Conservation (phyloP, 2,329 filamentous ascomycete genomes). For the Neopestalotiopsis sp. region DNA sequence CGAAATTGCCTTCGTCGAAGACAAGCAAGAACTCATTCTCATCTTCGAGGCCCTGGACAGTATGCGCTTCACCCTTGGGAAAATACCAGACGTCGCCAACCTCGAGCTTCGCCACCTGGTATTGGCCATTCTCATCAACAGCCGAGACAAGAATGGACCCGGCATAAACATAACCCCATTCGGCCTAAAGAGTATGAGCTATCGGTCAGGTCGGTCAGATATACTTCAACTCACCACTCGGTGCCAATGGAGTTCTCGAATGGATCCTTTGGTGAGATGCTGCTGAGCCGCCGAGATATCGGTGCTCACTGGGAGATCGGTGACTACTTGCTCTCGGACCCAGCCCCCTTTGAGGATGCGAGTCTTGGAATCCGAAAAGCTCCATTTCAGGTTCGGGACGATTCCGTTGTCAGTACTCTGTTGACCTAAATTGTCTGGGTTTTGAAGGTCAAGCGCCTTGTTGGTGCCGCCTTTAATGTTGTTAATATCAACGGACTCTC, state of each 20-base stretch:
- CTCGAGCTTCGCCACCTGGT: slow-evolving; percentile 59
- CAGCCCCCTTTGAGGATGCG: slow-evolving; percentile 68
- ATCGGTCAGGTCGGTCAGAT: slow-evolving; percentile 12
- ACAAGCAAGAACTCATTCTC: slow-evolving; percentile 71
- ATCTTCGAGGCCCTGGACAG: slow-evolving; percentile 66
- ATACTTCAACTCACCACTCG: slow-evolving; percentile 51
- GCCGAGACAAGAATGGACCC: slow-evolving; percentile 64
- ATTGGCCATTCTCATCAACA: slow-evolving; percentile 66
- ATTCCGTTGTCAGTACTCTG: slow-evolving; percentile 67
- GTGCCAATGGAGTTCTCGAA: slow-evolving; percentile 73
- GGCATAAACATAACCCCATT: slow-evolving; percentile 67
- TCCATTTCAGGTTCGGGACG: slow-evolving; percentile 73
- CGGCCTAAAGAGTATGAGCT: slow-evolving; percentile 49
- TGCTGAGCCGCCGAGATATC: slow-evolving; percentile 73
- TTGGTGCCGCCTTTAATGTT: slow-evolving; percentile 65
- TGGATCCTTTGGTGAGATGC: slow-evolving; percentile 69
- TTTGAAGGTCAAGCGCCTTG: slow-evolving; percentile 63
- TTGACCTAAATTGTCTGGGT: slow-evolving; percentile 67
- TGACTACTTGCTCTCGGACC: slow-evolving; percentile 69
- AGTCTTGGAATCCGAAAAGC: slow-evolving; percentile 72
- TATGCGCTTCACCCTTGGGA: slow-evolving; percentile 66
- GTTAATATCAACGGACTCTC: neutral
- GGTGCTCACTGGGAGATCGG: slow-evolving; percentile 69
- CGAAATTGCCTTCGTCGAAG: slow-evolving; percentile 72
- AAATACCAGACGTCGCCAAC: slow-evolving; percentile 68